Conservation (phyloP, 225 moss, liverwort and hornwort genomes). For the Ulota crispa region DNA sequence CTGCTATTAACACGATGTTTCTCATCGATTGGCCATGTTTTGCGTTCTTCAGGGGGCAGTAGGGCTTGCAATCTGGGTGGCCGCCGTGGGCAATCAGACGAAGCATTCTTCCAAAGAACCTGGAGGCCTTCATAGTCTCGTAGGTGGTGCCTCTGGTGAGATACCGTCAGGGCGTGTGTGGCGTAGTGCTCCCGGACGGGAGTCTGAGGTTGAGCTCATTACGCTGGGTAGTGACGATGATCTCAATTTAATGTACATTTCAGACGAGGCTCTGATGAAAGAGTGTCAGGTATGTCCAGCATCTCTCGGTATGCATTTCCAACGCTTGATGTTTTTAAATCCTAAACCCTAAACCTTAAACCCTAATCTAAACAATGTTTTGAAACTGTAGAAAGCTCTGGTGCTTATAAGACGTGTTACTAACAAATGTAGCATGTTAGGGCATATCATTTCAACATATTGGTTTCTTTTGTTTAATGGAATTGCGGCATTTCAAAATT, state of each 20-base stretch:
- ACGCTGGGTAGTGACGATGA: constrained; percentile 50
- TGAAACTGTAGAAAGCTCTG: not conserved
- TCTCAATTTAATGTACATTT: constrained; percentile 42
- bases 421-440: not conserved
- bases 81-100: constrained; percentile 84
- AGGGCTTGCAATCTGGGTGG: constrained; percentile 99
- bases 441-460: not conserved
- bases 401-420: not conserved
- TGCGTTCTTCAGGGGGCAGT: constrained; percentile 82
- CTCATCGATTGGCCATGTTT: not conserved
- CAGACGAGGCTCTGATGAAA: constrained; percentile 54
- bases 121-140: constrained; percentile 31
- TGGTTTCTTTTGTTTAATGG: not conserved
- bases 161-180: constrained; percentile 62
- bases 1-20: not conserved
- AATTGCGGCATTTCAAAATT: not conserved
- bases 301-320: not conserved
- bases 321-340: not conserved
- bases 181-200: constrained; percentile 60
- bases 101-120: constrained; percentile 37
- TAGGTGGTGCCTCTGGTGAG: constrained; percentile 36
- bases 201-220: constrained; percentile 83
- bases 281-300: constrained; percentile 42
- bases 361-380: not conserved
- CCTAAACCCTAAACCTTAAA: not conserved